Percentiles rank a stretch among this genome's conserved stretches.
Evolutionary conservation across 441 rosid species (phyloP).

Genomic region (Gossypium trilobum): DNA sequence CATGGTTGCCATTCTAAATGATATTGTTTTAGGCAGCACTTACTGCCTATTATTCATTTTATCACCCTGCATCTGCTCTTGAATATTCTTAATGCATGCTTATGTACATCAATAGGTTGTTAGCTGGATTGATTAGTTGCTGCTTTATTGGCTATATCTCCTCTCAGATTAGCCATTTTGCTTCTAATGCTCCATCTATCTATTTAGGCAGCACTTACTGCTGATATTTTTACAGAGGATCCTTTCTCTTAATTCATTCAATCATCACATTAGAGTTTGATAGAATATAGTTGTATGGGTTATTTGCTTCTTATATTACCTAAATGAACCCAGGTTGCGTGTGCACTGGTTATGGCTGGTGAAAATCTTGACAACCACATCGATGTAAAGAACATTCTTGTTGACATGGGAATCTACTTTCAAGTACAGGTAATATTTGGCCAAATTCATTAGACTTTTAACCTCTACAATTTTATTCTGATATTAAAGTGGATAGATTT

Average conservation of each 20-base stretch:
- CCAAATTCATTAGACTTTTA: neutral
- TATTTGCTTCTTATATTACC: neutral
- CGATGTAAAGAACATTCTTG: neutral
- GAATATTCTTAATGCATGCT: neutral
- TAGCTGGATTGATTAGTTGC: neutral
- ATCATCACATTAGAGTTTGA: neutral
- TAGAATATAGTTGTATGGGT: neutral
- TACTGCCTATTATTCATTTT: no score
- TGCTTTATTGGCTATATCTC: neutral
- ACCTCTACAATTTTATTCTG: neutral
- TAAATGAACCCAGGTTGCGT: constrained; percentile 26
- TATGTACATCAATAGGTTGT: neutral
- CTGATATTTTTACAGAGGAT: neutral
- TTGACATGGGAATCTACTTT: neutral
- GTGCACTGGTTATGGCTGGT: neutral
- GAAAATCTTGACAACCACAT: neutral
- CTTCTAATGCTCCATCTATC: neutral
- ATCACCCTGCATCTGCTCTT: neutral
- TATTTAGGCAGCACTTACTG: neutral
- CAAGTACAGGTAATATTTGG: constrained; percentile 20
- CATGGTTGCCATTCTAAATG: neutral
- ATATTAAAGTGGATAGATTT: neutral
- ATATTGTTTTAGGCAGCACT: neutral
- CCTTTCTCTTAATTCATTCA: neutral
- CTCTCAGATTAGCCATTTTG: neutral